Percentiles rank a stretch among this genome's conserved stretches.
These are phyloP conservation scores for Marasmius sp. DNA, from an alignment of 1,284 basidiomycete genomes.

Conservation along the genomic window DNA sequence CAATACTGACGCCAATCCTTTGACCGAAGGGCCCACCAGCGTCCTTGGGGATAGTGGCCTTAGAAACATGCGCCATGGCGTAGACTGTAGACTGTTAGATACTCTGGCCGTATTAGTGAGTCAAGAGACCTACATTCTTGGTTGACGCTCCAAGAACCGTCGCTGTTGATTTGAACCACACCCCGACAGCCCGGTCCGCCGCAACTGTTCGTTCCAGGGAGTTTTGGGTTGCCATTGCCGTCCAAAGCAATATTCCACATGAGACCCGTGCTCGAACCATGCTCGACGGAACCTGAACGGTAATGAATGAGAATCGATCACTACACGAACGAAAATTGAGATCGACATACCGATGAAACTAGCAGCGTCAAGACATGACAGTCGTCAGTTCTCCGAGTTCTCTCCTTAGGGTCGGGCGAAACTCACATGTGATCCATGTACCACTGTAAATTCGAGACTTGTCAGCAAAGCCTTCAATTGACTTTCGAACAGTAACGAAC, in stretches of 20 bases:
- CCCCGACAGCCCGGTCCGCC: slow-evolving; percentile 59
- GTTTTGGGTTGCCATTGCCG: slow-evolving; percentile 56
- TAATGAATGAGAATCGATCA: slow-evolving; percentile 17
- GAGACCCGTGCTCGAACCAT: slow-evolving; percentile 51
- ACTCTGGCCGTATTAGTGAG: not conserved
- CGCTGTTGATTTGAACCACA: slow-evolving; percentile 63
- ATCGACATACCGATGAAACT: slow-evolving; percentile 19
- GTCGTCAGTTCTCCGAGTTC: not conserved
- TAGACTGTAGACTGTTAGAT: slow-evolving; percentile 48
- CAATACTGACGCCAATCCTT: slow-evolving; percentile 62
- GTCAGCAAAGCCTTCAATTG: slow-evolving; percentile 7
- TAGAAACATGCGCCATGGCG: slow-evolving; percentile 71
- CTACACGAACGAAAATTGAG: not conserved
- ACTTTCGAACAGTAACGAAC: slow-evolving; percentile 29
- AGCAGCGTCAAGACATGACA: not conserved
- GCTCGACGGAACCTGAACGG: slow-evolving; percentile 44
- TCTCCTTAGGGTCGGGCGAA: not conserved
- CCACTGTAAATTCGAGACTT: slow-evolving; percentile 45
- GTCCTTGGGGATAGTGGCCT: slow-evolving; percentile 70
- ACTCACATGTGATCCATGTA: slow-evolving; percentile 71
- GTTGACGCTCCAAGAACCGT: slow-evolving; percentile 62
- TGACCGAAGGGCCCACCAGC: slow-evolving; percentile 65
- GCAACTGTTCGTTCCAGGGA: slow-evolving; percentile 66
- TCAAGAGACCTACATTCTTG: slow-evolving; percentile 59
- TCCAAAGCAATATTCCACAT: slow-evolving; percentile 78